phyloP scores from a whole-genome alignment of 75 land plant species.

The Isoetes taiwanensis region DNA sequence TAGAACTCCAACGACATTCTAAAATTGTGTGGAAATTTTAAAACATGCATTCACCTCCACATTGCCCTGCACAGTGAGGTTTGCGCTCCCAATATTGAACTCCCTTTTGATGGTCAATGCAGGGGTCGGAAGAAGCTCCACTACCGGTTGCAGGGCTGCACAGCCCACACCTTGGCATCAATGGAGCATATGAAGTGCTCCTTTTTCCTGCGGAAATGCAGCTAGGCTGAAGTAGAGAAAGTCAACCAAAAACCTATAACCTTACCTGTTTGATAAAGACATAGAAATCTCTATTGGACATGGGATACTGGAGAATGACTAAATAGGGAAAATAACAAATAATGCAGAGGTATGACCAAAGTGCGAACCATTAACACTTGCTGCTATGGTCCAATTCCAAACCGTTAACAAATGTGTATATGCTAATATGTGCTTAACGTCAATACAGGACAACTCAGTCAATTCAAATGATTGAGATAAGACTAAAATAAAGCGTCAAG shows the following conservation, averaged over 20 bases:
- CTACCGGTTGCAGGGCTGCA: constrained; percentile 25
- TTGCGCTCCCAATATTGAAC: constrained; percentile 15
- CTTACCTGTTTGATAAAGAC: too few species aligned
- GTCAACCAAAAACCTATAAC: too few species aligned
- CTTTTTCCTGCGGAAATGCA: constrained; percentile 20
- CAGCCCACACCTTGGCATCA: constrained; percentile 13
- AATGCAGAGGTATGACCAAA: too few species aligned
- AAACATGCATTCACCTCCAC: constrained; percentile 12
- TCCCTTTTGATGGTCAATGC: constrained; percentile 13
- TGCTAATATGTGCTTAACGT: too few species aligned
- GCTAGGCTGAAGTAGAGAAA: constrained; percentile 15
- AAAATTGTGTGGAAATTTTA: too few species aligned
- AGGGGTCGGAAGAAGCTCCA: constrained; percentile 23
- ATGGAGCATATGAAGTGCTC: constrained; percentile 2
- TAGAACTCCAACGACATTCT: too few species aligned
- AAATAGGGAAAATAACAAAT: too few species aligned
- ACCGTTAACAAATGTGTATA: too few species aligned
- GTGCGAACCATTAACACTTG: too few species aligned
- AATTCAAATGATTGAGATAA: neutral
- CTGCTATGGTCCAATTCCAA: too few species aligned
- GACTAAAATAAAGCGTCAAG: neutral
- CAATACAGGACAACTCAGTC: neutral
- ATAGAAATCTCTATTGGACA: too few species aligned
- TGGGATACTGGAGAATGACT: too few species aligned
- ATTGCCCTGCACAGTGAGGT: constrained; percentile 11